Evolutionary conservation across 2,329 filamentous ascomycete genomes (phyloP).

Genomic region (Lecanicillium sp.): DNA sequence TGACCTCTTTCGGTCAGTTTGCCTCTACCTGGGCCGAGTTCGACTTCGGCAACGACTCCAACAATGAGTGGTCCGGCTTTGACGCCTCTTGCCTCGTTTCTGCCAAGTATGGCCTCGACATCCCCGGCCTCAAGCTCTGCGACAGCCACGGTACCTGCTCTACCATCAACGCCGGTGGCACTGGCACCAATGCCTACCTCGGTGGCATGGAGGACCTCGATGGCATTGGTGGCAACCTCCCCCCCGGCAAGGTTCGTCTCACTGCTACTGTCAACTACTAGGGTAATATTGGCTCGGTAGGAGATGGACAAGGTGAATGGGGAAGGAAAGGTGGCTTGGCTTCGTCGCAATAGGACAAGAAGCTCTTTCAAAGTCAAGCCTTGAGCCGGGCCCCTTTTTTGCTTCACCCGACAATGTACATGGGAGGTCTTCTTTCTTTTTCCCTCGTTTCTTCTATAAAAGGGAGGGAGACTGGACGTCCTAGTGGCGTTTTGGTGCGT

Average conservation of each 20-base stretch:
- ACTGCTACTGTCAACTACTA: slow-evolving; percentile 22
- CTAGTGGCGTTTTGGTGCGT: slow-evolving; percentile 8
- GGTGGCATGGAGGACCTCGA: slow-evolving; percentile 27
- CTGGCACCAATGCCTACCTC: slow-evolving; percentile 29
- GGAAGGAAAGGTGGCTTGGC: too few species aligned
- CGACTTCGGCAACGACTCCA: slow-evolving; percentile 36
- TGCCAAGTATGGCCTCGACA: slow-evolving; percentile 19
- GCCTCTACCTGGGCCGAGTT: slow-evolving; percentile 41
- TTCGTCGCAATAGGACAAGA: too few species aligned
- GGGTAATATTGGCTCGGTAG: too few species aligned
- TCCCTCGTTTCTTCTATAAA: too few species aligned
- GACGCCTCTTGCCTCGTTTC: slow-evolving; percentile 42
- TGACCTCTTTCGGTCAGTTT: slow-evolving; percentile 31
- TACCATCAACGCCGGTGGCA: slow-evolving; percentile 26
- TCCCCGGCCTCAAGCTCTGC: slow-evolving; percentile 29
- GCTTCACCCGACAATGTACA: too few species aligned
- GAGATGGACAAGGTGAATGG: too few species aligned
- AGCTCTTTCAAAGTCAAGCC: too few species aligned
- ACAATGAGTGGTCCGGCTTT: slow-evolving; percentile 40
- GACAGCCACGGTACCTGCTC: slow-evolving; percentile 31
- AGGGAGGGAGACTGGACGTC: slow-evolving; percentile 2
- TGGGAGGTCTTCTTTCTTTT: too few species aligned
- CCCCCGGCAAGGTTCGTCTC: slow-evolving; percentile 19
- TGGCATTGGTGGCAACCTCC: slow-evolving; percentile 32
- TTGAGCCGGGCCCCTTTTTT: too few species aligned